Evolutionary conservation across 2,329 filamentous ascomycete genomes (phyloP), one percentile per base, ranked within the genome.

Genomic region (Ceratocystis cubensis): DNA sequence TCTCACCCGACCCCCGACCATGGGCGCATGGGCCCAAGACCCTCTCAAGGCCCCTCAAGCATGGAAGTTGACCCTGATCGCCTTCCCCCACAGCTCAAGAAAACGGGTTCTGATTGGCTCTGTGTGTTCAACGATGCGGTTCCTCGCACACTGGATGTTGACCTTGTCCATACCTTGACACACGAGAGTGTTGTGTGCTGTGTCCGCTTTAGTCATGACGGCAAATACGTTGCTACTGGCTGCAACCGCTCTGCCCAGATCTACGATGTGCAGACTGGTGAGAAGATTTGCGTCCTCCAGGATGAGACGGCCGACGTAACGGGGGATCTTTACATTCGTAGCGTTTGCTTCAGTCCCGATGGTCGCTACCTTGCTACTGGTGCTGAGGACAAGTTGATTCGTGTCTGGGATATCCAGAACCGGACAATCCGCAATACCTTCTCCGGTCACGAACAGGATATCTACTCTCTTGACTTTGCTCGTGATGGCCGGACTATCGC

Each of bases 181-280:
- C 94, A 99, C 73, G 90, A 96, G 74, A 97, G 93, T 72, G 94
- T 99, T 2, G 94, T 99, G 0, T 99, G 94, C 82, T 99, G 94
- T 75, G 94, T 99, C 45, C 85, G 94, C 67, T 99, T 99, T 80
- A 97, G 93, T 75, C 85, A 89, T 66, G 94, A 99, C 73, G 94
- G 94, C 71, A 92, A 96, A 74, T 96, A 90, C 71, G 89, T 99
- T 66, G 94, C 94, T 6, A 99, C 94, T 4, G 94, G 94, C 56
- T 97, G 94, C 81, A 99, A 99, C 77, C 83, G 92, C 70, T 96
- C 91, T n/a, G 94, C 94, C n/a, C 93, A 97, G 77, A 99, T 99
- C 72, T 99, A 94, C 75, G 94, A 99, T 70, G 93, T 97, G 53
- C 82, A 85, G 72, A 88, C 85, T 17, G 94, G 94, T 66, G 85